phyloP scores from a whole-genome alignment of 176 grass and related monocot species.

The Carex myosuroides region DNA sequence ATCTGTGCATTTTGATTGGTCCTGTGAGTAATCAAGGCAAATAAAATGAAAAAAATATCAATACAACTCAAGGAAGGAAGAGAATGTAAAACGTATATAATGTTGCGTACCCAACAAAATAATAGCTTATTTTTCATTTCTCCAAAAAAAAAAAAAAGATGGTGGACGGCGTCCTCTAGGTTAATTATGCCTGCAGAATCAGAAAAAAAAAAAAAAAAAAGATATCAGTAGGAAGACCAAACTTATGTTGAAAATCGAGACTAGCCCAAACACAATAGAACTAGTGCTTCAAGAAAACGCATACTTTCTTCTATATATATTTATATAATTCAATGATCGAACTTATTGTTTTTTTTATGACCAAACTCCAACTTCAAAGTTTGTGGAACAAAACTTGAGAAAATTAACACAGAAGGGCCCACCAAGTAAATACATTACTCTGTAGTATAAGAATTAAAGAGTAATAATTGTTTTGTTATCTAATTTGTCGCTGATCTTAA shows the following conservation, averaged over 20 bases:
- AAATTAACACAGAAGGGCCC: slow-evolving; percentile 66
- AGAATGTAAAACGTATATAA: neutral
- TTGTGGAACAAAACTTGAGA: slow-evolving; percentile 54
- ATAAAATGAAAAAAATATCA: slow-evolving; percentile 18
- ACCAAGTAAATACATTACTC: neutral
- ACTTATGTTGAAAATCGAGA: neutral
- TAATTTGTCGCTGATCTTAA: slow-evolving; percentile 52
- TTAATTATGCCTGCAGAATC: slow-evolving; percentile 62
- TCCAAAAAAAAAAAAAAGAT: slow-evolving; percentile 47
- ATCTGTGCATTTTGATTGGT: slow-evolving; percentile 72
- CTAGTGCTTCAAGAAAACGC: neutral
- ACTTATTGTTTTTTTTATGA: slow-evolving; percentile 58
- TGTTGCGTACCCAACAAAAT: slow-evolving; percentile 78
- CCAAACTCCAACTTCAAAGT: slow-evolving; percentile 70
- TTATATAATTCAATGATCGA: neutral
- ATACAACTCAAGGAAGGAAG: slow-evolving; percentile 21
- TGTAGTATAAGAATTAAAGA: slow-evolving; percentile 21
- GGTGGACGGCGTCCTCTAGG: slow-evolving; percentile 43
- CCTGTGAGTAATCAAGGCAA: slow-evolving; percentile 27
- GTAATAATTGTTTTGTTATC: slow-evolving; percentile 40
- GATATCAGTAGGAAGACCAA: neutral
- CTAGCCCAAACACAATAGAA: neutral
- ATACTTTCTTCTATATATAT: neutral
- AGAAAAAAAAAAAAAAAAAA: neutral
- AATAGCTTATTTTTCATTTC: slow-evolving; percentile 44